Conservation (phyloP, 768 basidiomycete genomes). For the Serendipita vermifera region DNA sequence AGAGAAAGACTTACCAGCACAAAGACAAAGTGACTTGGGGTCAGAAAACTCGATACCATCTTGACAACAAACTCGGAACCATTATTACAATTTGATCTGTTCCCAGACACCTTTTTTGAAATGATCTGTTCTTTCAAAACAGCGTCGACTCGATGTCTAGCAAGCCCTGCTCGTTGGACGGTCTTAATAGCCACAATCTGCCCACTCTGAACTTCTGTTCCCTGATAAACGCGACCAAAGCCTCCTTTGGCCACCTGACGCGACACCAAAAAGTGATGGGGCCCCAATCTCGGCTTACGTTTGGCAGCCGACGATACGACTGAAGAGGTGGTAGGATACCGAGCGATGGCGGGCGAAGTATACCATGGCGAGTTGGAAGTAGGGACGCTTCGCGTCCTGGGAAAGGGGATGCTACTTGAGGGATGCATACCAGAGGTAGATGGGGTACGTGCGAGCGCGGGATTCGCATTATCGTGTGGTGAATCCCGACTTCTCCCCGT, state of each 20-base stretch:
- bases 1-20: neutral
- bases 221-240: neutral
- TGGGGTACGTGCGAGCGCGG: too few relatives aligned
- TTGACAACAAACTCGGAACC: neutral
- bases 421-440: too few relatives aligned
- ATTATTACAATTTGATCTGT: neutral
- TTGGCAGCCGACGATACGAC: too few relatives aligned
- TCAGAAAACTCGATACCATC: neutral
- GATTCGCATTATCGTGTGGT: too few relatives aligned
- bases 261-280: neutral
- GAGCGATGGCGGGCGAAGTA: too few relatives aligned
- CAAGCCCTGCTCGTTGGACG: neutral
- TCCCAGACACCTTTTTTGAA: neutral
- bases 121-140: neutral
- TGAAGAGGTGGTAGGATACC: too few relatives aligned
- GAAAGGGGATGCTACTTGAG: too few relatives aligned
- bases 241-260: neutral
- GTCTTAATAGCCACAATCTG: neutral
- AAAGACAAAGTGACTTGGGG: neutral
- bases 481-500: too few relatives aligned
- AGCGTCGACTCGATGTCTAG: too few relatives aligned
- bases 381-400: too few relatives aligned
- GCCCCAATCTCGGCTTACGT: neutral
- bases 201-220: neutral
- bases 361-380: too few relatives aligned